Evolutionary conservation across 176 grass and related monocot species (phyloP), one percentile per base, ranked within the genome.

Genomic region (bread wheat (Triticum aestivum)): DNA sequence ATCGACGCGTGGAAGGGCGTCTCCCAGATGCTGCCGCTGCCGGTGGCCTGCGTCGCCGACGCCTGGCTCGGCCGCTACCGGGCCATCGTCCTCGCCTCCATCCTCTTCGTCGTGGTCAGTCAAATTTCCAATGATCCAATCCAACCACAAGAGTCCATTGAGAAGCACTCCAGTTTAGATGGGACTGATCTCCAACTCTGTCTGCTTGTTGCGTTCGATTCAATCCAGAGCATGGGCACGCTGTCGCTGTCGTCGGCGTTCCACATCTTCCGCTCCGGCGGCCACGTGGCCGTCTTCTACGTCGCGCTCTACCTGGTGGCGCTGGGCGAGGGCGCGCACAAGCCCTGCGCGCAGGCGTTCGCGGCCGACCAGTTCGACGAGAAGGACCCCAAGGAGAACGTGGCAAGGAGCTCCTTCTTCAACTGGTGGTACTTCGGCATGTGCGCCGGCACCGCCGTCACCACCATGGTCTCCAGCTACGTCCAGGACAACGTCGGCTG

Each of bases 381-480:
- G 54, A 82, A 73, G 63, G 83, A 93, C 81, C 81, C 80, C 44
- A 6, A 33, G 45, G 89, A 93, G 71, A 44, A 49, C 86, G 72
- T 54, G 10, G 79, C 94, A 9, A 51, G 83, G 77, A 96, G 94
- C 82, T 91, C 94, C 33, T 96, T 91, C 87, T 96, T 96, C 86
- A 96, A 93, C 84, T 96, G 91, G 91, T 96, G 91, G 94, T 91
- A 93, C 61, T 93, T 96, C 65, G 91, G 89, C 65, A 86, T 96
- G 84, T 87, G 81, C 65, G 85, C 77, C 21, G 87, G 84, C 44
- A 91, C 84, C 74, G 71, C 81, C 58, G 67, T 69, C 86, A 83
- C 89, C 5, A 78, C 47, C 77, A 47, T 93, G 69, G 32, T 87
- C 30, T 81, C 88, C 39, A 93, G 78, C 83, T 95, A 95, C 85